These are phyloP conservation scores for Ascochyta rabiei DNA, from an alignment of 2,329 filamentous ascomycete genomes.

Conservation along the genomic window DNA sequence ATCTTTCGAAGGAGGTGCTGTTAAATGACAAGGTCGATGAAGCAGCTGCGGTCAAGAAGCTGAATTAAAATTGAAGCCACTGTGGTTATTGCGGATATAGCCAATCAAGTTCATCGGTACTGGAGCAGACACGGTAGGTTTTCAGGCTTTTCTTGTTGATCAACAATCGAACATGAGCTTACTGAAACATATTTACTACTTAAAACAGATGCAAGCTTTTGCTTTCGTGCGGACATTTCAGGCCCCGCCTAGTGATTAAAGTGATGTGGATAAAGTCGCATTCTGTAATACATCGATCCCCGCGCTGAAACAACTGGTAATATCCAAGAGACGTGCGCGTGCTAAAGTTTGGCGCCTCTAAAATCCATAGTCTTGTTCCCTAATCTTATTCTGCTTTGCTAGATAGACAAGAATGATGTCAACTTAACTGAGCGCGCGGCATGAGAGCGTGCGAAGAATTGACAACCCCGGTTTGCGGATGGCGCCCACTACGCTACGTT, in stretches of 20 bases:
- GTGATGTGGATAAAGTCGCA: background rate
- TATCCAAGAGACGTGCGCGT: too few relatives aligned
- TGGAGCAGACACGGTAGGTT: constrained; percentile 6
- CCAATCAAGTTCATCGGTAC: constrained; percentile 5
- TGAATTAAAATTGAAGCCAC: background rate
- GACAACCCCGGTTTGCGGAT: background rate
- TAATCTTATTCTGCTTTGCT: background rate
- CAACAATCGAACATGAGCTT: background rate
- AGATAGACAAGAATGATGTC: background rate
- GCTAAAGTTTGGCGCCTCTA: too few relatives aligned
- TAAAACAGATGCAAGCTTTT: constrained; percentile 7
- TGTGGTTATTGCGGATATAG: background rate
- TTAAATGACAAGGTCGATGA: constrained; percentile 2
- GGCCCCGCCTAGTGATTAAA: constrained; percentile 1
- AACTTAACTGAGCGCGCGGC: background rate
- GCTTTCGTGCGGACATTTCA: background rate
- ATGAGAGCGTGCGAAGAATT: constrained; percentile 3
- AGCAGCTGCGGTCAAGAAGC: background rate
- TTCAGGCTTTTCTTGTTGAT: background rate
- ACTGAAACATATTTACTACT: constrained; percentile 2
- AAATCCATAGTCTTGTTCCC: too few relatives aligned
- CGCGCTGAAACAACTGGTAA: too few relatives aligned
- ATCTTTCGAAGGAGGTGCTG: constrained; percentile 5
- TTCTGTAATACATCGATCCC: background rate
- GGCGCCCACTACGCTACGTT: constrained; percentile 10